phyloP scores from a whole-genome alignment of 495 filamentous ascomycete species.

The Hamigera avellanea region DNA sequence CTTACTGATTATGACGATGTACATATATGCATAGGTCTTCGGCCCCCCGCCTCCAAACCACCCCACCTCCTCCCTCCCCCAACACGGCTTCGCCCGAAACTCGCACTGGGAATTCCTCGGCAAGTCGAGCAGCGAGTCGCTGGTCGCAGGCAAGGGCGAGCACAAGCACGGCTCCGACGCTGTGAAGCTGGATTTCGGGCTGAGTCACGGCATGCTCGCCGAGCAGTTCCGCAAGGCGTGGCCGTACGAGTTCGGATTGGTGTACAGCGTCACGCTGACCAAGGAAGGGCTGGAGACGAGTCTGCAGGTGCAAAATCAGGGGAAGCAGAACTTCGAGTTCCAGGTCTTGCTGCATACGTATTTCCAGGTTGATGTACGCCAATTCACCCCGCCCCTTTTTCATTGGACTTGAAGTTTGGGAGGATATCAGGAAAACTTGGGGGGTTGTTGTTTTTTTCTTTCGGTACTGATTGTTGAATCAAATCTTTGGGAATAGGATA shows the following conservation, averaged over 20 bases:
- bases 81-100: slow-evolving; percentile 93
- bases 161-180: slow-evolving; percentile 40
- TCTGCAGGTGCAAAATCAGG: slow-evolving; percentile 75
- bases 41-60: slow-evolving; percentile 67
- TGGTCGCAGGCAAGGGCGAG: slow-evolving; percentile 21
- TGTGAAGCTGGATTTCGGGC: slow-evolving; percentile 91
- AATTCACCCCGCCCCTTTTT: slow-evolving; percentile 1
- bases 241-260: slow-evolving; percentile 76
- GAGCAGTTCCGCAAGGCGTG: slow-evolving; percentile 53
- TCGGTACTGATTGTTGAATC: too few relatives aligned
- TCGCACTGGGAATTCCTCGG: slow-evolving; percentile 55
- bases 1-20: slow-evolving; percentile 1
- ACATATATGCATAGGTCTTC: slow-evolving; percentile 55
- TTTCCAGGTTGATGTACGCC: slow-evolving; percentile 60
- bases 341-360: slow-evolving; percentile 91
- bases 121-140: slow-evolving; percentile 58
- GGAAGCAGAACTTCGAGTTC: slow-evolving; percentile 71
- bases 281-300: slow-evolving; percentile 66
- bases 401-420: too few relatives aligned
- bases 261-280: slow-evolving; percentile 82
- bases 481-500: slow-evolving; percentile 42
- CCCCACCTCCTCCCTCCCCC: slow-evolving; percentile 62
- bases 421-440: too few relatives aligned
- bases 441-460: too few relatives aligned
- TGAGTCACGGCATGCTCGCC: slow-evolving; percentile 57